phyloP scores from a whole-genome alignment of 1,139 yeast genomes.

The Trichomonascaceae sp. region DNA sequence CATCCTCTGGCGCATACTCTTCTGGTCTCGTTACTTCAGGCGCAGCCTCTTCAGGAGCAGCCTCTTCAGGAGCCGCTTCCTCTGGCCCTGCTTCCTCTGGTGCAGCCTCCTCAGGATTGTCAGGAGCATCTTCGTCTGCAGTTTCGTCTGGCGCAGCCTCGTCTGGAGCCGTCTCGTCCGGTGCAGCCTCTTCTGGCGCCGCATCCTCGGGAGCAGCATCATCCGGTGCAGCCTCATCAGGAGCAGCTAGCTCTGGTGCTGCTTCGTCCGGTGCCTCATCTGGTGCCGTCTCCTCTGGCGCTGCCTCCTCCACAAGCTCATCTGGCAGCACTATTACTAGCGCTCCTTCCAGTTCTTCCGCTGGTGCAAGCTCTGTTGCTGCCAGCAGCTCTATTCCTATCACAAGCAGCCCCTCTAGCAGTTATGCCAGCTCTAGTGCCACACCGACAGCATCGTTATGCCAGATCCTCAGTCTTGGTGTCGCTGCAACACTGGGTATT shows the following conservation, averaged over 20 bases:
- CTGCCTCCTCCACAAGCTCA: conserved; percentile 1
- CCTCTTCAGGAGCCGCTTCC: neutral
- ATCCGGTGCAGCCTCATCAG: neutral
- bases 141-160: neutral
- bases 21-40: neutral
- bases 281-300: conserved; percentile 3
- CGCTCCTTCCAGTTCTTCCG: neutral
- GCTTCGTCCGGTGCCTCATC: neutral
- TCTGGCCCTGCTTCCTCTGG: neutral
- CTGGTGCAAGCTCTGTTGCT: neutral
- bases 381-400: neutral
- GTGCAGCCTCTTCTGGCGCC: conserved; percentile 1
- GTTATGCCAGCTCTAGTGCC: neutral
- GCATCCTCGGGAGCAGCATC: conserved; percentile 5
- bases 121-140: neutral
- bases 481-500: neutral
- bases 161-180: neutral
- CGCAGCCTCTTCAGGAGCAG: neutral
- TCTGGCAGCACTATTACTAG: conserved; percentile 5
- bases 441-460: neutral
- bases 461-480: neutral
- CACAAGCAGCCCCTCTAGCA: conserved; percentile 1
- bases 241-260: neutral
- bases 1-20: neutral
- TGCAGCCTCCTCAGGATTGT: neutral